Evolutionary conservation across 805 yeast species (phyloP).

Genomic region (Saturnispora serradocipensis): DNA sequence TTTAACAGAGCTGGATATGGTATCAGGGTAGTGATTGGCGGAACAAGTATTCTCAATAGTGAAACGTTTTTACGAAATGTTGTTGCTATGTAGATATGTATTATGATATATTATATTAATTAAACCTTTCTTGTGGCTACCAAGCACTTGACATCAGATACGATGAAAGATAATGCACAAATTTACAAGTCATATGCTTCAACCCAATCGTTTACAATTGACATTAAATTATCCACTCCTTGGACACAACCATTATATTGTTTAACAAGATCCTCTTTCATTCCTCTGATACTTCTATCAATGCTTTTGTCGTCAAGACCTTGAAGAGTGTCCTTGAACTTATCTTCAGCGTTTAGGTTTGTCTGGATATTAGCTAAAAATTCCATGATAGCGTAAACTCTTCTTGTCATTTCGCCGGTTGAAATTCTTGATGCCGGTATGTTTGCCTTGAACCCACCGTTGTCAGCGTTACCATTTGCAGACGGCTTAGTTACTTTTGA

Average conservation of each 20-base stretch:
- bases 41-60: conserved; percentile 52
- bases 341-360: conserved; percentile 69
- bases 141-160: no score
- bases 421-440: conserved; percentile 69
- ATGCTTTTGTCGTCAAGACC: conserved; percentile 20
- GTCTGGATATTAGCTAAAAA: conserved; percentile 81
- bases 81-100: conserved; percentile 7
- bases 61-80: conserved; percentile 28
- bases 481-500: not conserved
- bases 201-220: conserved; percentile 59
- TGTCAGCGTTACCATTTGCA: conserved; percentile 29
- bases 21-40: conserved; percentile 71
- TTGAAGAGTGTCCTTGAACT: conserved; percentile 34
- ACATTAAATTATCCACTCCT: conserved; percentile 65
- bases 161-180: conserved; percentile 5
- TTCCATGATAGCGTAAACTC: conserved; percentile 85
- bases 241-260: conserved; percentile 51
- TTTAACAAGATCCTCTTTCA: conserved; percentile 34
- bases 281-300: conserved; percentile 25
- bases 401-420: conserved; percentile 73
- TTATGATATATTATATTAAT: conserved; percentile 10
- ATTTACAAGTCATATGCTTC: conserved; percentile 55
- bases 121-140: not conserved
- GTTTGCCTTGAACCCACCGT: conserved; percentile 65
- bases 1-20: conserved; percentile 49